A percentile compares a stretch with the other conserved stretches of the same genome.
These are phyloP conservation scores for Sarocladiaceae sp. DNA, from an alignment of 2,329 filamentous ascomycete species.

Conservation along the genomic window DNA sequence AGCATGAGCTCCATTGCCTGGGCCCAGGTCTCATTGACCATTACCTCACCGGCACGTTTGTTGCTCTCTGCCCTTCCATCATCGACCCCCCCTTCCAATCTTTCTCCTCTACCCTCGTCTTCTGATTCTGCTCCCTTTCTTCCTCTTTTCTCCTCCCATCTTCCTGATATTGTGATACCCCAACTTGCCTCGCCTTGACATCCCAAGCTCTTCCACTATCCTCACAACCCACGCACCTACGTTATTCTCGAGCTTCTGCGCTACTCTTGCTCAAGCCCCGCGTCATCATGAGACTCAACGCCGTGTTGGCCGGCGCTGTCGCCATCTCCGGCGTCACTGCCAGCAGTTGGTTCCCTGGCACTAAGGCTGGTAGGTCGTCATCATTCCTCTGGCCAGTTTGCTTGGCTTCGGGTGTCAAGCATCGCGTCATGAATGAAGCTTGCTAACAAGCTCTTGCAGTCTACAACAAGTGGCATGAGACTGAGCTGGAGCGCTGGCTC, in stretches of 20 bases:
- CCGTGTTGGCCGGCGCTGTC: slow-evolving; percentile 64
- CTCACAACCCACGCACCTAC: slow-evolving; percentile 11
- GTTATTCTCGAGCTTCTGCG: neutral
- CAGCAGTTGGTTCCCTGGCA: slow-evolving; percentile 71
- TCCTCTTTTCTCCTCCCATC: neutral
- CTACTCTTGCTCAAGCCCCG: slow-evolving; percentile 1
- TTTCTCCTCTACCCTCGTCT: slow-evolving; percentile 8
- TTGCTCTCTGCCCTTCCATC: neutral
- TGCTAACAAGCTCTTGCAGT: slow-evolving; percentile 42
- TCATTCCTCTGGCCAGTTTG: neutral
- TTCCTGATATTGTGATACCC: neutral
- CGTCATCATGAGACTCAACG: slow-evolving; percentile 64
- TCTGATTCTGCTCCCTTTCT: slow-evolving; percentile 4
- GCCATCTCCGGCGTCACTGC: slow-evolving; percentile 64
- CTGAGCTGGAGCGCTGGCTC: slow-evolving; percentile 94
- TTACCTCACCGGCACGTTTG: slow-evolving; percentile 4
- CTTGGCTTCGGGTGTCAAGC: neutral
- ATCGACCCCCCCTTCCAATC: neutral
- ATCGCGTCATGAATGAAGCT: neutral
- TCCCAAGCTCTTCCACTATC: no score
- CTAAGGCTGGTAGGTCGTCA: slow-evolving; percentile 64
- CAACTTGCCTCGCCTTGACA: slow-evolving; percentile 8
- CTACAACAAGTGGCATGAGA: slow-evolving; percentile 99
- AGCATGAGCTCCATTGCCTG: neutral
- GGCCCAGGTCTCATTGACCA: neutral